Evolutionary conservation across 2,329 filamentous ascomycete genomes (phyloP), one percentile per base, ranked within the genome.

Genomic region (Fusarium sp.): DNA sequence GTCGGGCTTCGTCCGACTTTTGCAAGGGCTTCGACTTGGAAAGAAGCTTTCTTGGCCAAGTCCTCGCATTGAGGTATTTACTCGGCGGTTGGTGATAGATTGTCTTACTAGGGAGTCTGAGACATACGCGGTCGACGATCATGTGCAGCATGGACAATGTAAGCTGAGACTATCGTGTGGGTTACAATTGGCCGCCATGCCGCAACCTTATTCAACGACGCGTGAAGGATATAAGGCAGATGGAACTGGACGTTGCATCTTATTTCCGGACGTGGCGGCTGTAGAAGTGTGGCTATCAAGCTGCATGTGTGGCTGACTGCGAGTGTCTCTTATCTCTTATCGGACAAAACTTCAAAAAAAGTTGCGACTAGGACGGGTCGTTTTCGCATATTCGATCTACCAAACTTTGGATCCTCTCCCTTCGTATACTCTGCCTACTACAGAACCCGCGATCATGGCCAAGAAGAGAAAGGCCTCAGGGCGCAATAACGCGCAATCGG

Each of bases 391-490:
- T 38, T 45, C 48, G 40, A 30, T 28, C 36, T 26, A 43, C 55
- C 40, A 45, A 46, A 47, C 40, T 17, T 45, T 39, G 7, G 20
- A 9, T 39, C 43, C 8, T 24, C 32, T 17, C n/a, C 32, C 17
- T 23, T 28, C 21, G 47, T 14, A 30, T n/a, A 20, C 20, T 21
- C 38, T 21, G 20, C 20, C 17, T 44, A 11, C 11, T 23, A 12
- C 20, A 19, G 17, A 26, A 12, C 12, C n/a, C n/a, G n/a, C 17
- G 5, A 47, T 44, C 4, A 90, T 90, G 88, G 87, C 79, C 11
- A 88, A 87, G 72, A 90, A 89, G 75, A 89, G 92, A 85, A 96
- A 94, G 83, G 89, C 87, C 2, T 83, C 86, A 21, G 83, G 84
- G 64, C 83, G 76, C 66, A 71, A 74, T 50, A 70, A 79, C 30